Evolutionary conservation across 805 yeast species (phyloP), one percentile per base, ranked within the genome.

Genomic region (Grigorovia transvaalensis): DNA sequence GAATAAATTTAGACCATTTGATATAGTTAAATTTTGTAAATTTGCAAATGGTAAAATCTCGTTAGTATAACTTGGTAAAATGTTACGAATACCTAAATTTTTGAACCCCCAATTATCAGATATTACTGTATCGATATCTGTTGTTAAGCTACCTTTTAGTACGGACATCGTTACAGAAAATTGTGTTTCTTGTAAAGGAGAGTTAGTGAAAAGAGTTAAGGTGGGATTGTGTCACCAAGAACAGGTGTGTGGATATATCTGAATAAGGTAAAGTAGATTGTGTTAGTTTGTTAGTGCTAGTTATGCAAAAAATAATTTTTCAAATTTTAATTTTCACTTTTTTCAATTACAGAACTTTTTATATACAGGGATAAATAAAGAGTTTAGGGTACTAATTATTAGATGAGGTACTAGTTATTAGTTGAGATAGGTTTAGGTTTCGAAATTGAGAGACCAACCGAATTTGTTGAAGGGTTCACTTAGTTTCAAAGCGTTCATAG

Each of bases 381-480:
- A 23, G 27, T 23, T 23, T 3, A 23, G 27, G 27, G 27, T 23
- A 4, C 6, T 23, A 23, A 23, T 3, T 23, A 23, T 23, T 23
- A 23, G 27, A 3, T 13, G 18, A 9, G 1, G n/a, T 12, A 18
- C n/a, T n/a, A 6, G 27, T 3, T 23, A 23, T 23, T 23, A 23
- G 27, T 6, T 13, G 18, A 9, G 1, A 23, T 12, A 18, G 12
- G 47, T 54, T 73, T 84, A 91, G 72, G 96, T 95, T 64, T 95
- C 75, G 79, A 91, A 91, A 59, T 96, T 80, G 72, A 93, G 80
- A 53, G 96, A 88, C 77, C 88, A 80, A 74, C 99, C 99, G 67
- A 93, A 79, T 82, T 93, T 90, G 84, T 93, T 99, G 68, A 93
- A 96, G 59, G 96, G 88, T 79, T 90, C 97, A 70, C 87, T 83